Base-by-base conservation (phyloP, 1,139 yeast genomes). In the Candida sp. region DNA sequence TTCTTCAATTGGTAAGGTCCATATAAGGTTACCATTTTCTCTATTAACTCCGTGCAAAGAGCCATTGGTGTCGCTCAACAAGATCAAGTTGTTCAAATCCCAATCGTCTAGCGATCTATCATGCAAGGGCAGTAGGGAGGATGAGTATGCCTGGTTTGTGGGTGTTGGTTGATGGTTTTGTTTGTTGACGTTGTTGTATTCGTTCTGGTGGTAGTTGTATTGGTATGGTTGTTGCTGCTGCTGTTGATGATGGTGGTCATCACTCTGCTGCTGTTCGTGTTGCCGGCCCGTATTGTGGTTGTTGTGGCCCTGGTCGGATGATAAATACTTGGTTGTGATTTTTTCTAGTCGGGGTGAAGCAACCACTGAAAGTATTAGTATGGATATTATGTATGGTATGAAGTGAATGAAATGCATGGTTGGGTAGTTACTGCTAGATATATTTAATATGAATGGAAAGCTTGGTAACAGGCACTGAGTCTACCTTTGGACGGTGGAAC, bases 61-160 rank as follows among this genome's bases (percentile, higher is more conserved):
- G 1, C 99, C 99, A 61, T 94, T 98, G 2, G 93, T 81, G 59
- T 94, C 96, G 28, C 96, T 85, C 1, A 90, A 84, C 17, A 93
- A 68, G 2, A 92, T 67, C 27, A 88, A 64, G 58, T 86, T 84
- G 1, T 88, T 77, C 27, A 91, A 72, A 34, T 72, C 68, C 77
- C 87, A 87, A 54, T 85, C 87, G 22, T 69, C 69, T 23, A 85
- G 69, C 7, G 77, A 69, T 50, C 82, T 59, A 9, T 67, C 56
- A 48, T 74, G 75, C n/a, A 75, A 54, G 4, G 79, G 79, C 8
- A 68, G 58, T 38, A 72, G 55, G 34, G 61, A 49, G 17, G 56
- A 53, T 28, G 45, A 32, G 9, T 34, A 33, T 26, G 39, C 17
- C 4, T 41, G 49, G 44, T 30, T 44, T 31, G 44, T 41, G 17